Conservation (phyloP, 805 yeast species). For the Candida hungchunana region DNA sequence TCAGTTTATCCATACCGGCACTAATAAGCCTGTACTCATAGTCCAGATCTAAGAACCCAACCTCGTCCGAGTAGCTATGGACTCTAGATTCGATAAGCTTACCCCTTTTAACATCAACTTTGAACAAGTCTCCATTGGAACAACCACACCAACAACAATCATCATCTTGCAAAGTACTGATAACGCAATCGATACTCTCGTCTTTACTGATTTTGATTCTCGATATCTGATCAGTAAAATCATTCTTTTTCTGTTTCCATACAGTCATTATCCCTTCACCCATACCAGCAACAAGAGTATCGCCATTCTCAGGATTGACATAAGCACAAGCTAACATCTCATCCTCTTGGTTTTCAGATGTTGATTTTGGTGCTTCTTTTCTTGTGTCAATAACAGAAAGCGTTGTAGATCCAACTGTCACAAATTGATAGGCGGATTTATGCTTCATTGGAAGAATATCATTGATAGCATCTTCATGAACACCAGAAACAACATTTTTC, state of each 20-base stretch:
- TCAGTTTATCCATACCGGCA: constrained; percentile 79
- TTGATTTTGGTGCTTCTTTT: constrained; percentile 42
- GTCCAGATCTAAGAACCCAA: constrained; percentile 72
- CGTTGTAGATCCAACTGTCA: constrained; percentile 80
- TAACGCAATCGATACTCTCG: constrained; percentile 69
- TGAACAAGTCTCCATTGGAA: constrained; percentile 67
- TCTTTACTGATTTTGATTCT: constrained; percentile 65
- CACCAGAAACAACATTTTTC: constrained; percentile 44
- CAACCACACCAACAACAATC: constrained; percentile 72
- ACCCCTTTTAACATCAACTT: constrained; percentile 63
- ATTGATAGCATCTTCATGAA: constrained; percentile 77
- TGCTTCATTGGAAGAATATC: constrained; percentile 67
- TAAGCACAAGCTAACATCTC: constrained; percentile 77
- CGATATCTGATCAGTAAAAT: constrained; percentile 70
- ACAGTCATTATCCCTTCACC: constrained; percentile 85
- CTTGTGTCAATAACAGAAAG: constrained; percentile 75
- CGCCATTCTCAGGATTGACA: constrained; percentile 59
- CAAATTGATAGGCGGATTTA: constrained; percentile 71
- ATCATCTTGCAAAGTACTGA: constrained; percentile 37
- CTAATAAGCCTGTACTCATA: constrained; percentile 72
- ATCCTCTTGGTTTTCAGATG: constrained; percentile 89
- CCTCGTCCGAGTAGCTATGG: constrained; percentile 73
- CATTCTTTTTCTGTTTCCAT: constrained; percentile 75
- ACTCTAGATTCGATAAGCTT: constrained; percentile 58
- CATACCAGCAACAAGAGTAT: constrained; percentile 75